A percentile compares a stretch with the other conserved stretches of the same genome.
Evolutionary conservation across 306 rosid species (phyloP).

Genomic region (Pyrus bretschneideri): DNA sequence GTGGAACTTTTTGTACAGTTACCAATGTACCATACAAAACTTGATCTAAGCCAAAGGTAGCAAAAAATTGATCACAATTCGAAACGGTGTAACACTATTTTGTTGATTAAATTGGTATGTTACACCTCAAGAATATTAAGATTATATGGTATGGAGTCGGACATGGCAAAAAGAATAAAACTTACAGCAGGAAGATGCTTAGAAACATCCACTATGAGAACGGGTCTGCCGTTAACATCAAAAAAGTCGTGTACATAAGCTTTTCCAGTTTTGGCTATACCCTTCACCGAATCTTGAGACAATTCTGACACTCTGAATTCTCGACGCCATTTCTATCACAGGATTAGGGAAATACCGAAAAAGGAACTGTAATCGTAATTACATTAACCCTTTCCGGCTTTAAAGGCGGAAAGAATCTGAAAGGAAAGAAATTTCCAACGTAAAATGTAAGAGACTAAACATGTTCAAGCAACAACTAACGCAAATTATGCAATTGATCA

Average conservation of each 20-base stretch:
- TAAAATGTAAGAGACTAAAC: background rate
- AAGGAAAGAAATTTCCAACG: background rate
- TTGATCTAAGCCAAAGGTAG: background rate
- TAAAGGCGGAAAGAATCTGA: background rate
- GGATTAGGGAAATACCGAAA: slow-evolving; percentile 31
- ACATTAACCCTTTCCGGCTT: background rate
- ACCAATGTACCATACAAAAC: slow-evolving; percentile 1
- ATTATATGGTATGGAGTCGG: background rate
- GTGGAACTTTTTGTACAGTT: slow-evolving; percentile 16
- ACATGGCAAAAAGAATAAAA: slow-evolving; percentile 1
- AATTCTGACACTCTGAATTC: slow-evolving; percentile 69
- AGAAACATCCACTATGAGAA: slow-evolving; percentile 69
- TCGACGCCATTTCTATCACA: slow-evolving; percentile 81
- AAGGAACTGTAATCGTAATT: background rate
- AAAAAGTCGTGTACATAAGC: slow-evolving; percentile 66
- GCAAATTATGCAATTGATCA: background rate
- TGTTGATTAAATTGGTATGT: background rate
- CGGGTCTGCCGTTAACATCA: slow-evolving; percentile 69
- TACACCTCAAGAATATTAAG: background rate
- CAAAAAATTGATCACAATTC: background rate
- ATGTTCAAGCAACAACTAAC: background rate
- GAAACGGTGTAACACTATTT: background rate
- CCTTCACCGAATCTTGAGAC: slow-evolving; percentile 59
- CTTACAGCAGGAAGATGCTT: slow-evolving; percentile 79
- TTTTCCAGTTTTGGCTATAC: slow-evolving; percentile 71